Evolutionary conservation across 2,329 filamentous ascomycete species (phyloP).

Genomic region (Xylariaceae sp.): DNA sequence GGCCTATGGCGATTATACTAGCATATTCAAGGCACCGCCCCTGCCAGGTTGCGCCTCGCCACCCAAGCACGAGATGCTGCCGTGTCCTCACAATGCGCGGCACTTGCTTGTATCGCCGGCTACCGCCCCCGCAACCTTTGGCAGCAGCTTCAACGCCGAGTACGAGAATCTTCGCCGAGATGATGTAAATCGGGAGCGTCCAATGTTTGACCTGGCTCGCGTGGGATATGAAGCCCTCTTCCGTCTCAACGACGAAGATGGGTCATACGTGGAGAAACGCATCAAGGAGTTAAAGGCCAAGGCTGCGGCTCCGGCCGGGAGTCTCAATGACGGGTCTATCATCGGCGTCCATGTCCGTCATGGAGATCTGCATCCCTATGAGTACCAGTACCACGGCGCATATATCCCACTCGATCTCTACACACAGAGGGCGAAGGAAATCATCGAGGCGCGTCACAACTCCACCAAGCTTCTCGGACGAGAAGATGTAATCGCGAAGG

Average conservation of each 20-base stretch:
- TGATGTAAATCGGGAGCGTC: conserved; percentile 44
- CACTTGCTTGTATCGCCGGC: conserved; percentile 68
- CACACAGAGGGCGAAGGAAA: conserved; percentile 46
- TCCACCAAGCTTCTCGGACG: conserved; percentile 26
- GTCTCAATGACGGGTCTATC: conserved; percentile 42
- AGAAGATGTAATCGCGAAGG: conserved; percentile 28
- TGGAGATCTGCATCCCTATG: conserved; percentile 69
- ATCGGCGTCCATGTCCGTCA: conserved; percentile 74
- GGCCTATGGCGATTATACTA: conserved; percentile 69
- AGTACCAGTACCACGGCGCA: conserved; percentile 67
- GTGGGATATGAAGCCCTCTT: conserved; percentile 69
- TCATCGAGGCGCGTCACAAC: conserved; percentile 45
- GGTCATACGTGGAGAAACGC: conserved; percentile 54
- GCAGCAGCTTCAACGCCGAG: conserved; percentile 45
- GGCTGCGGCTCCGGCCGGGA: conserved; percentile 33
- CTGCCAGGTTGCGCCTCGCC: conserved; percentile 60
- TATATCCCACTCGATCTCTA: conserved; percentile 72
- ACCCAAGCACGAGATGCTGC: conserved; percentile 66
- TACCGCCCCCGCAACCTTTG: conserved; percentile 59
- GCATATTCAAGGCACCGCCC: conserved; percentile 64
- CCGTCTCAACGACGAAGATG: conserved; percentile 57
- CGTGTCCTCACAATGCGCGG: conserved; percentile 67
- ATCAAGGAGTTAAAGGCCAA: conserved; percentile 46
- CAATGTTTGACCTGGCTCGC: conserved; percentile 61
- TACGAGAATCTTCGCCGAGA: conserved; percentile 42